A percentile compares a stretch with the other conserved stretches of the same genome.
Conservation (phyloP, 2,329 filamentous ascomycete species). For the Keithomyces neogunnii region DNA sequence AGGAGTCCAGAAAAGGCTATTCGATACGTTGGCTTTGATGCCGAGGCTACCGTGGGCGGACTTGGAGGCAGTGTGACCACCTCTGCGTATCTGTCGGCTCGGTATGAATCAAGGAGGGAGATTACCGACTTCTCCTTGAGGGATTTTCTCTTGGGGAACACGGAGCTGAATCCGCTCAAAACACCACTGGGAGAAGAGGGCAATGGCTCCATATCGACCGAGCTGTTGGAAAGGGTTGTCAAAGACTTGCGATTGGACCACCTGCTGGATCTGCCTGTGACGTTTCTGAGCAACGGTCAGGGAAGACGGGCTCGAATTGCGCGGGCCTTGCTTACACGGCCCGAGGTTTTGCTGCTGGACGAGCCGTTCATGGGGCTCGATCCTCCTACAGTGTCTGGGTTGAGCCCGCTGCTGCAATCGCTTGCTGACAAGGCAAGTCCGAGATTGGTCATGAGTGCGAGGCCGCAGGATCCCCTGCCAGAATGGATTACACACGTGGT, state of each 20-base stretch:
- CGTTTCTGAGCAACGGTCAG: slow-evolving; percentile 90
- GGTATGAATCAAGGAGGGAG: slow-evolving; percentile 84
- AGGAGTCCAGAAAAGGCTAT: slow-evolving; percentile 60
- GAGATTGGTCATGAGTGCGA: slow-evolving; percentile 65
- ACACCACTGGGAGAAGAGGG: slow-evolving; percentile 27
- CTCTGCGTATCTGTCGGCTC: slow-evolving; percentile 78
- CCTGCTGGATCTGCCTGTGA: slow-evolving; percentile 72
- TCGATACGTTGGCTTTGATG: slow-evolving; percentile 84
- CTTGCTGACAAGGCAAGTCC: slow-evolving; percentile 61
- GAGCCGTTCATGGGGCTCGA: slow-evolving; percentile 97
- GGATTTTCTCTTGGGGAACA: slow-evolving; percentile 76
- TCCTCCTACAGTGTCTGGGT: slow-evolving; percentile 63
- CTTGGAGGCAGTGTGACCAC: slow-evolving; percentile 47
- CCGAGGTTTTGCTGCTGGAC: slow-evolving; percentile 78
- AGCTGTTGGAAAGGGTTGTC: slow-evolving; percentile 54
- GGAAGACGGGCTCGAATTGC: slow-evolving; percentile 81
- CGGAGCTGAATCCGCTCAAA: slow-evolving; percentile 65
- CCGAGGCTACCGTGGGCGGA: slow-evolving; percentile 49
- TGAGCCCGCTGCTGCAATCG: slow-evolving; percentile 62
- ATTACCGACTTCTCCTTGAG: slow-evolving; percentile 77
- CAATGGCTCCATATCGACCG: slow-evolving; percentile 38
- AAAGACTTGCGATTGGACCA: slow-evolving; percentile 58
- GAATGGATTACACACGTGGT: slow-evolving; percentile 85
- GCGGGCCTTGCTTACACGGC: slow-evolving; percentile 68
- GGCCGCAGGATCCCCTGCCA: slow-evolving; percentile 80